Percentiles rank a stretch among this genome's conserved stretches.
Conservation (phyloP, 148 eudicot genomes). For the Salicornia ramosissima region DNA sequence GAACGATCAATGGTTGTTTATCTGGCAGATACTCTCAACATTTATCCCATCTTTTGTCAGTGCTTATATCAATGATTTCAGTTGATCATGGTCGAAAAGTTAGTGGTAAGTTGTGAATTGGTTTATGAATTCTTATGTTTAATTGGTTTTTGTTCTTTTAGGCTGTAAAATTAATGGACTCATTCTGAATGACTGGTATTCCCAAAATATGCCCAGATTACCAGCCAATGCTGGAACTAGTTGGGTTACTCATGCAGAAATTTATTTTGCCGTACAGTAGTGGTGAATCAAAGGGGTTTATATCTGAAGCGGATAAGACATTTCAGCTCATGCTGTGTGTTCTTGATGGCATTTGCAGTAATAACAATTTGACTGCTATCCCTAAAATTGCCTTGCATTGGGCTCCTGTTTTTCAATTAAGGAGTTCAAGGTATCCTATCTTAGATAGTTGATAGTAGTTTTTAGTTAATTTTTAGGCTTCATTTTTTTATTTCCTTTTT, state of each 20-base stretch:
- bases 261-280: constrained; percentile 33
- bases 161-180: constrained; percentile 8
- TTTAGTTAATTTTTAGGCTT: background rate
- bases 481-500: background rate
- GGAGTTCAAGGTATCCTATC: constrained; percentile 47
- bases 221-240: constrained; percentile 41
- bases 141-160: background rate
- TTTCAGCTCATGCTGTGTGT: constrained; percentile 64
- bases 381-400: constrained; percentile 45
- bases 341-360: constrained; percentile 56
- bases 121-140: no score
- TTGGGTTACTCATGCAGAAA: constrained; percentile 40
- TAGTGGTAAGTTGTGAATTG: constrained; percentile 42
- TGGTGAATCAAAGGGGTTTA: constrained; percentile 32
- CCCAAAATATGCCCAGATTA: constrained; percentile 42
- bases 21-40: constrained; percentile 36
- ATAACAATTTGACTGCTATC: constrained; percentile 32
- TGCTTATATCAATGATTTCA: constrained; percentile 60
- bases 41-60: constrained; percentile 49
- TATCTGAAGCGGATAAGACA: constrained; percentile 44
- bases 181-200: background rate
- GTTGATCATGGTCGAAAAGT: constrained; percentile 45
- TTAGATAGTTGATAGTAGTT: constrained; percentile 2
- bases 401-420: constrained; percentile 56
- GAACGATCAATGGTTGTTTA: constrained; percentile 36